Percentiles rank a stretch among this genome's conserved stretches.
These are phyloP conservation scores for Papiliotrema laurentii DNA, from an alignment of 1,284 basidiomycete genomes.

Conservation along the genomic window DNA sequence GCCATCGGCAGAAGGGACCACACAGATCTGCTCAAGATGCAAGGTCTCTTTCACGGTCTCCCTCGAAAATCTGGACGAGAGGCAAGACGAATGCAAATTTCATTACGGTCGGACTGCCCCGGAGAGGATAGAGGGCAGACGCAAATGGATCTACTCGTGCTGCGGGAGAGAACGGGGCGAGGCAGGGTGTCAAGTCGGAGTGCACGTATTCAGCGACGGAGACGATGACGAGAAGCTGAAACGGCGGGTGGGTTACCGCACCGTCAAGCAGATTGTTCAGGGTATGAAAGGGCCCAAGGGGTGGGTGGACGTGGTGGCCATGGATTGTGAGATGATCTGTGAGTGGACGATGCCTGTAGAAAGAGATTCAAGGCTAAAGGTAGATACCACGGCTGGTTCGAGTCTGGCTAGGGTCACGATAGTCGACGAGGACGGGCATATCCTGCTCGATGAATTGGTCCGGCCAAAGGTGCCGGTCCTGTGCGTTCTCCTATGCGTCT, in stretches of 20 bases:
- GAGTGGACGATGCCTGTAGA: constrained; percentile 8
- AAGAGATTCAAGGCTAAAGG: neutral
- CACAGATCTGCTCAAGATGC: constrained; percentile 72
- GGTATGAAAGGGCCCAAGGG: constrained; percentile 5
- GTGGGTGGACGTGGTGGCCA: constrained; percentile 64
- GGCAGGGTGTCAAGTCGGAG: constrained; percentile 27
- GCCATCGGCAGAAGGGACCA: constrained; percentile 64
- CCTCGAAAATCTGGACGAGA: constrained; percentile 52
- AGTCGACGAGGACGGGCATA: constrained; percentile 65
- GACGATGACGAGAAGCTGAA: constrained; percentile 66
- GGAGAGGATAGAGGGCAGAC: constrained; percentile 34
- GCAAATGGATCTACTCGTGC: constrained; percentile 44
- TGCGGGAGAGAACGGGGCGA: constrained; percentile 57
- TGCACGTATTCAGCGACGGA: constrained; percentile 38
- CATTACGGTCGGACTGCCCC: constrained; percentile 67
- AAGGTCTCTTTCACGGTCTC: constrained; percentile 60
- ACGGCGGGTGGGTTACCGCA: constrained; percentile 65
- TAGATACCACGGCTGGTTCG: constrained; percentile 76
- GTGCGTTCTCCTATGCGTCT: constrained; percentile 52
- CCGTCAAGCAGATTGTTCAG: constrained; percentile 43
- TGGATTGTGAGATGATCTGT: constrained; percentile 88
- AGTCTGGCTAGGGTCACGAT: constrained; percentile 81
- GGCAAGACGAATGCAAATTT: constrained; percentile 64
- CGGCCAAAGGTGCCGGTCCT: constrained; percentile 72
- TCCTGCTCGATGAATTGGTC: constrained; percentile 76